Evolutionary conservation across 2,329 filamentous ascomycete species (phyloP), one percentile per base, ranked within the genome.

Genomic region (Talaromyces verruculosus): DNA sequence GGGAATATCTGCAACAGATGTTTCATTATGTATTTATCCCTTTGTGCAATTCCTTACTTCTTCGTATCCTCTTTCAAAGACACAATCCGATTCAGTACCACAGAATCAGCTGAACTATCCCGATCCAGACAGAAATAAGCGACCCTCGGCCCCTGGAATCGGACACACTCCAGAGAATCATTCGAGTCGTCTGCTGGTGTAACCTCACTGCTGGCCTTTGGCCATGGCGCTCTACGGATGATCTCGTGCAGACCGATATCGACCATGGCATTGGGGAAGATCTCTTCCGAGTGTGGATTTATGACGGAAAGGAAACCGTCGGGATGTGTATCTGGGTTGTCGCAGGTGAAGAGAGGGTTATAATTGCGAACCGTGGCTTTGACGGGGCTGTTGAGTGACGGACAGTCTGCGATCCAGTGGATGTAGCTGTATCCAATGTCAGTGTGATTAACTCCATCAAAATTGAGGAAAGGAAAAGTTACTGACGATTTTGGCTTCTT

Each of bases 61-160:
- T 58, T 67, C 30, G 41, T 25, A 10, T 61, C 57, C 37, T 97
- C 93, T 82, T 96, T 96, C 74, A 97, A 79, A 58, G 90, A 91
- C 25, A 98, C 93, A 73, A 98, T 97, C 61, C 92, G 86, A 81
- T 98, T 98, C 35, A 98, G 81, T 58, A 98, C 87, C 69, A 96
- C 83, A 77, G 89, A 91, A n/a, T 92, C 91, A 37, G 87, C 86
- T 0, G 87, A 90, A 67, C 88, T 91, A 72, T 96, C 92, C 60
- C 85, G 87, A 76, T 97, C 93, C 77, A 96, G 71, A 68, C 82
- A 88, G 88, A 95, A 95, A 76, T 96, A 97, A 10, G 90, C 94
- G 53, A 94, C 91, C 30, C 94, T 86, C 84, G 97, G 88, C 2
- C 88, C 94, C 83, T 98, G 94, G 84, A 98, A 98, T 58, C 94